Evolutionary conservation across 2,329 filamentous ascomycete genomes (phyloP), one percentile per base, ranked within the genome.

Genomic region (Alternaria sp.): DNA sequence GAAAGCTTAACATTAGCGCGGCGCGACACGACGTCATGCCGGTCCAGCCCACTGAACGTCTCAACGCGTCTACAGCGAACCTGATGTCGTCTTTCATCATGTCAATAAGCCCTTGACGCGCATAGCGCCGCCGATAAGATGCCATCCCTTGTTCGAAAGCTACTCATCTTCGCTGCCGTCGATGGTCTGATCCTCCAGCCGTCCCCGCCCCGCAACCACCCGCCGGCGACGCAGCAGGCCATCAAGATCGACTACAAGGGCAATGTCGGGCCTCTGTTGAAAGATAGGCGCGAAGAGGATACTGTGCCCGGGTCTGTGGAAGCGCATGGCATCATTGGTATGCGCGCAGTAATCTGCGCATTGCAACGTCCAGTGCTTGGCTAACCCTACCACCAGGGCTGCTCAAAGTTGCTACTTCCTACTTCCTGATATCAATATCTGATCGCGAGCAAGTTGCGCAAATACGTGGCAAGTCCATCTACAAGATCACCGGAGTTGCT

Each of bases 361-460:
- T 36, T 51, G 24, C 26, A 36, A 23, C 40, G 29, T 39, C 23
- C 36, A 11, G 21, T 23, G 23, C 17, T 14, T 26, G n/a, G 26
- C 42, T 62, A 14, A 58, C 44, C 46, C 37, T 42, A 24, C 17
- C 23, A n/a, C n/a, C 49, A 98, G 94, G 95, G 23, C 81, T 99
- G 1, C 85, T 99, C 42, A 92, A 88, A 34, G 86, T 98, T 59
- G 91, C 93, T 23, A 90, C 88, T 36, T 85, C 89, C 28, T 91
- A 88, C 63, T 98, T 94, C 77, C 85, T 99, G 6, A 86, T 99
- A 57, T 90, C 92, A 10, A 96, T 99, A 70, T 93, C 90, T 23
- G 86, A 88, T 57, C 90, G 94, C 45, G 86, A 96, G 71, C 91
- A 96, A 76, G 93, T 98, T 49, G 95, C 95, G 3, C 89, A 93